These are phyloP conservation scores for Dipodascopsis uninucleata DNA, from an alignment of 805 yeast genomes.

Conservation along the genomic window DNA sequence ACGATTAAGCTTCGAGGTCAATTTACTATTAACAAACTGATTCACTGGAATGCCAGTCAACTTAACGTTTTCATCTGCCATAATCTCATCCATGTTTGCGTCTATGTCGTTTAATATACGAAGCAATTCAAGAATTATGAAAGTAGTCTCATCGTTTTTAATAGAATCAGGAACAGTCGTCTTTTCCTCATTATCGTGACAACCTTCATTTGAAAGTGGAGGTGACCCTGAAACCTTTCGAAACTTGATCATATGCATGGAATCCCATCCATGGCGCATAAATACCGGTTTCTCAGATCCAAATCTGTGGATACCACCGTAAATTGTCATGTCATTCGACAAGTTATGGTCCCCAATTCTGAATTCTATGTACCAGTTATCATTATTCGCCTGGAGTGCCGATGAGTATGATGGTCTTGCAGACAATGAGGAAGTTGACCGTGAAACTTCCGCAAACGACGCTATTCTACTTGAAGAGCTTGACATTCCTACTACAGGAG, in stretches of 20 bases:
- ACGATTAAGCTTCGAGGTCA: conserved; percentile 79
- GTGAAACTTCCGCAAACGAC: background rate
- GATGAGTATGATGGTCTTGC: conserved; percentile 22
- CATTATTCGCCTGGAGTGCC: conserved; percentile 14
- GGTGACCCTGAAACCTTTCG: conserved; percentile 20
- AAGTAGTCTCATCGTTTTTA: conserved; percentile 15
- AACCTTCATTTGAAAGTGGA: conserved; percentile 2
- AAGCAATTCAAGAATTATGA: conserved; percentile 30
- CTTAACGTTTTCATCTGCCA: conserved; percentile 10
- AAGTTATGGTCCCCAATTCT: conserved; percentile 51
- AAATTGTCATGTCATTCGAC: conserved; percentile 63
- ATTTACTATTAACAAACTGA: conserved; percentile 66
- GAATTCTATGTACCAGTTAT: conserved; percentile 50
- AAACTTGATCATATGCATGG: conserved; percentile 8
- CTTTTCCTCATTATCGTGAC: conserved; percentile 13
- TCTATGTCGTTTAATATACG: conserved; percentile 32
- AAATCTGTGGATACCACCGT: conserved; percentile 58
- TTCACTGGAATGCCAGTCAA: conserved; percentile 23
- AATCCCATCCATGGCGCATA: conserved; percentile 3
- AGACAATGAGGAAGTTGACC: conserved; percentile 7
- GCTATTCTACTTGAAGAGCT: background rate
- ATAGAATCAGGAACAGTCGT: conserved; percentile 12
- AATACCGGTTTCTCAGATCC: conserved; percentile 34
- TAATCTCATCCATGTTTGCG: conserved; percentile 25
- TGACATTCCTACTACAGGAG: conserved; percentile 5